Evolutionary conservation across 805 yeast species (phyloP), one percentile per base, ranked within the genome.

Genomic region (Nakazawaea ernobii): DNA sequence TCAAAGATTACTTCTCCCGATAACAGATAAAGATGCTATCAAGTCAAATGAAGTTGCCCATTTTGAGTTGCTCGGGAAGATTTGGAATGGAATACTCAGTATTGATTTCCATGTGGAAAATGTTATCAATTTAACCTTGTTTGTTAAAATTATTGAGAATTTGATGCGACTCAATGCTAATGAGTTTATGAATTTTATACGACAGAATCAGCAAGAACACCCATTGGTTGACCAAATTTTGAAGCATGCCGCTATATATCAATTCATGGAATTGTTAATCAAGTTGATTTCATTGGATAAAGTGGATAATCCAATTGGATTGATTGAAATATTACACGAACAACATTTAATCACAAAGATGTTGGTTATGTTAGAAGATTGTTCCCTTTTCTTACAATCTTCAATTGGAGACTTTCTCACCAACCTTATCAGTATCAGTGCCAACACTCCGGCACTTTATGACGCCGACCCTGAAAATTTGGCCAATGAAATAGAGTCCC

Each of bases 221-320:
- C 68, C 71, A 49, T 67, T 94, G 42, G 92, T 88, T 10, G 84
- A 81, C 53, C 80, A 85, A 49, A 87, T 92, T 59, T 64, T 92
- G 53, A 74, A 70, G 39, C 95, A 91, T 62, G 78, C 94, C 45
- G 94, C 86, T 56, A 86, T 91, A 48, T 95, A 96, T 13, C 86
- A 95, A 42, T 65, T 89, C 39, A 88, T 92, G 84, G 99, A 94
- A 63, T 82, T 92, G 55, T 67, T 94, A 43, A 73, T 94, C 43
- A 82, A 92, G 59, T 78, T 94, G 24, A 85, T 94, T 17, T 89
- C 95, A 42, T 84, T 97, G 0, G 99, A 94, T 66, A 91, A 87
- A 62, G 84, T 92, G 1, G 95, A 88, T 58, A 74, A 77, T 45
- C 86, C 96, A 24, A 88, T 94, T 13, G 97, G 96, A 4, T 78